A percentile compares a stretch with the other conserved stretches of the same genome.
Conservation (phyloP, 441 rosid genomes). For the Adansonia gregorii region DNA sequence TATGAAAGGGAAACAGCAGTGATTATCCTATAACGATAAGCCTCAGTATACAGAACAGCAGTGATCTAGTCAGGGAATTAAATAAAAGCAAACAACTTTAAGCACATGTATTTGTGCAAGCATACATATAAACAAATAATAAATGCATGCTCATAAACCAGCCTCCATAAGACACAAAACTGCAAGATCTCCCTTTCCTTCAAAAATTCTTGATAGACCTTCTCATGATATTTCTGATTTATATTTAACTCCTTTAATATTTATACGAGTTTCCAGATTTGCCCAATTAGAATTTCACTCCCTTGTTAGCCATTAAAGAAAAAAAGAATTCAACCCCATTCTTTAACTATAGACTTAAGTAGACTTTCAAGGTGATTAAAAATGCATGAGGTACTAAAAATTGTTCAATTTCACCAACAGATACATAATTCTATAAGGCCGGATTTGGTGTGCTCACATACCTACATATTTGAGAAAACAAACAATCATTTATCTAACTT, state of each 20-base stretch:
- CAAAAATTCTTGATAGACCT: not conserved
- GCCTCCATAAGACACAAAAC: not conserved
- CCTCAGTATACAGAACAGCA: not conserved
- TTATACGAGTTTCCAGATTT: not conserved
- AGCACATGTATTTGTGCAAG: not conserved
- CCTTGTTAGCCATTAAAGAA: too few species aligned
- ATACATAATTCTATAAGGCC: not conserved
- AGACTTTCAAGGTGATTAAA: not conserved
- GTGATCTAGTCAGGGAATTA: not conserved
- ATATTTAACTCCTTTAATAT: not conserved
- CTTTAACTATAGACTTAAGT: not conserved
- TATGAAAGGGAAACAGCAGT: not conserved
- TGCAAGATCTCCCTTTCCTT: not conserved
- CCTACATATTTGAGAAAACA: not conserved
- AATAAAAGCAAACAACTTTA: not conserved
- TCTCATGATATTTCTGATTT: not conserved
- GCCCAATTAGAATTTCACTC: not conserved
- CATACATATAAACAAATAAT: not conserved
- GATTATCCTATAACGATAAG: not conserved
- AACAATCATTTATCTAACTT: conserved; percentile 7
- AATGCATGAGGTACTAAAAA: not conserved
- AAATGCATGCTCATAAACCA: not conserved
- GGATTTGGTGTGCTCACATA: not conserved
- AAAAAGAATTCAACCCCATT: not conserved
- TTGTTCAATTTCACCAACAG: not conserved